Conservation (phyloP, 495 filamentous ascomycete species). For the Talaromyces proteolyticus region DNA sequence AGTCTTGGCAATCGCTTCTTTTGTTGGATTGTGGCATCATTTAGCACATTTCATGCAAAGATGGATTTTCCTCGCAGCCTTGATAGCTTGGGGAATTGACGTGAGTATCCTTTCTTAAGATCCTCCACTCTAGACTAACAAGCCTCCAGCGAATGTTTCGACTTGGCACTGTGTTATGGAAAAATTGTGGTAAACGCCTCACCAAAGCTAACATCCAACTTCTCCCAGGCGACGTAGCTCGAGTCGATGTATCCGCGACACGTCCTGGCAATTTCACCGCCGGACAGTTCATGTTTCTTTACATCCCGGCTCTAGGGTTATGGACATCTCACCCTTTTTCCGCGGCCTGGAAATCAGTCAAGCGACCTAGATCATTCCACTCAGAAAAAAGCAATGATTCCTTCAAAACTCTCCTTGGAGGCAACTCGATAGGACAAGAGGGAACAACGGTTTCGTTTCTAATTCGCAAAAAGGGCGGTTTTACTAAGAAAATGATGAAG, state of each 20-base stretch:
- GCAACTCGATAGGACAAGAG: conserved; percentile 13
- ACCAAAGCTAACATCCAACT: conserved; percentile 47
- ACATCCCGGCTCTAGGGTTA: conserved; percentile 42
- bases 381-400: conserved; percentile 30
- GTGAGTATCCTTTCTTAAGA: conserved; percentile 12
- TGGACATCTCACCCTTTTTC: conserved; percentile 56
- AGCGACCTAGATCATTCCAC: conserved; percentile 1
- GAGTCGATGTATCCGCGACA: conserved; percentile 42
- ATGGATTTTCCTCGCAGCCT: conserved; percentile 27
- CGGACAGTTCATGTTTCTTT: conserved; percentile 52
- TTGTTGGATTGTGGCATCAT: conserved; percentile 52
- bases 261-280: conserved; percentile 44
- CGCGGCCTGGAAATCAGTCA: conserved; percentile 41
- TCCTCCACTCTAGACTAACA: neutral
- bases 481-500: conserved; percentile 46
- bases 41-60: conserved; percentile 38
- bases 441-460: conserved; percentile 44
- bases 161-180: conserved; percentile 48
- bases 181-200: conserved; percentile 41
- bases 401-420: conserved; percentile 23
- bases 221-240: conserved; percentile 41
- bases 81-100: conserved; percentile 37
- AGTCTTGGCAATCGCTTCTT: conserved; percentile 36
- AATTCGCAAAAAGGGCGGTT: conserved; percentile 47
- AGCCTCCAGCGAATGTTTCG: conserved; percentile 49